Percentiles rank a stretch among this genome's conserved stretches.
Conservation (phyloP, 1,284 basidiomycete species). For the Sporisorium scitamineum region DNA sequence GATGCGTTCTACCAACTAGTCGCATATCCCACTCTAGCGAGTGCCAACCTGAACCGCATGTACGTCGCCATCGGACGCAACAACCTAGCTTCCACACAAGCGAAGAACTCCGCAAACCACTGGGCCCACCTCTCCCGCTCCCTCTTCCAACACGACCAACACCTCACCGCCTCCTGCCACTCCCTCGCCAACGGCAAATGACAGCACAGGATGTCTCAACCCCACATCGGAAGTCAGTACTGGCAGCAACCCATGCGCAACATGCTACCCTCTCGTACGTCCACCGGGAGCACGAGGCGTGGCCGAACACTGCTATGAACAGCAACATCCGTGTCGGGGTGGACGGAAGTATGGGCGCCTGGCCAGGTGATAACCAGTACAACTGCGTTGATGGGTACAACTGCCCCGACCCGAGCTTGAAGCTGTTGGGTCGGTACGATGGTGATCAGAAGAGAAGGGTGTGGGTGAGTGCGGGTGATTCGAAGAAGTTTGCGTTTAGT, state of each 20-base stretch:
- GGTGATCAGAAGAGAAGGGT: conserved; percentile 23
- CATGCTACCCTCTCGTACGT: conserved; percentile 19
- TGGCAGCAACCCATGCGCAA: conserved; percentile 42
- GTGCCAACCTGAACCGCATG: conserved; percentile 31
- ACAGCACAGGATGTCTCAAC: conserved; percentile 37
- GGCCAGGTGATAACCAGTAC: conserved; percentile 44
- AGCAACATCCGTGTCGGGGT: conserved; percentile 28
- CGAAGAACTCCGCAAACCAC: conserved; percentile 34
- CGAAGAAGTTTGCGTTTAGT: conserved; percentile 14
- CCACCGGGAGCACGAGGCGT: conserved; percentile 9
- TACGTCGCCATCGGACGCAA: conserved; percentile 31
- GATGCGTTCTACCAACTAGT: conserved; percentile 39
- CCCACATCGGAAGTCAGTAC: conserved; percentile 38
- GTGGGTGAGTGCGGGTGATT: conserved; percentile 30
- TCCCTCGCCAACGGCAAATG: conserved; percentile 23
- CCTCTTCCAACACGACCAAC: conserved; percentile 16
- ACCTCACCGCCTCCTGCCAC: conserved; percentile 26
- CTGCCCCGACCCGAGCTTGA: conserved; percentile 27
- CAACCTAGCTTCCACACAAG: conserved; percentile 30
- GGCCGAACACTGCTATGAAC: conserved; percentile 26
- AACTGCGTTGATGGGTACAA: conserved; percentile 37
- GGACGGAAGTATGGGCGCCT: conserved; percentile 39
- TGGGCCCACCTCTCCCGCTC: conserved; percentile 15
- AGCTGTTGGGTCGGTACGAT: conserved; percentile 17
- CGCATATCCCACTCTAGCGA: conserved; percentile 26